These are phyloP conservation scores for Cardamine occulta DNA, from an alignment of 345 rosid genomes.

Conservation along the genomic window DNA sequence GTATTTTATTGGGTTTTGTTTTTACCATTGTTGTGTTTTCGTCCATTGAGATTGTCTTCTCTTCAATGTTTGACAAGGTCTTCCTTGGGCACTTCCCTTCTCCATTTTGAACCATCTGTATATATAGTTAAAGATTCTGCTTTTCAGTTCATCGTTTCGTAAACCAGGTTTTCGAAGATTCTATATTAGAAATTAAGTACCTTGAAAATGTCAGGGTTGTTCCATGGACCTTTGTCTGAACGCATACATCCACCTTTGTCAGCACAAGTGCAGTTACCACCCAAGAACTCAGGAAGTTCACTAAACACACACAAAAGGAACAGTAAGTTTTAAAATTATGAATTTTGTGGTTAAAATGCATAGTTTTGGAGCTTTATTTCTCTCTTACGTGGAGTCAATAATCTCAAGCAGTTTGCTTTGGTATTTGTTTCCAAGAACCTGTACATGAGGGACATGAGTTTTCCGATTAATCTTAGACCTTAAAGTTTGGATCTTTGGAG, in stretches of 20 bases:
- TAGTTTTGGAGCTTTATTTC: background rate
- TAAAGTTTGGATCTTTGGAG: slow-evolving; percentile 18
- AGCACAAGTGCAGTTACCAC: slow-evolving; percentile 84
- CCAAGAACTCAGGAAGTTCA: slow-evolving; percentile 88
- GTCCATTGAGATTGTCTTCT: slow-evolving; percentile 59
- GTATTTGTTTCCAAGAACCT: slow-evolving; percentile 92
- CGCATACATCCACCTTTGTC: slow-evolving; percentile 93
- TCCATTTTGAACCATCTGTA: slow-evolving; percentile 80
- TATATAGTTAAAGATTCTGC: slow-evolving; percentile 2
- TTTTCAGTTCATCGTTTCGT: background rate
- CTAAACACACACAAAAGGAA: slow-evolving; percentile 40
- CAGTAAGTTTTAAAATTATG: background rate
- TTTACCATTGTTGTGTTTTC: slow-evolving; percentile 47
- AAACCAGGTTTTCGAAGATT: background rate
- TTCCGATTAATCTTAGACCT: background rate
- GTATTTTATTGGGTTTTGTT: background rate
- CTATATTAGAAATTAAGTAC: slow-evolving; percentile 40
- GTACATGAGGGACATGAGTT: slow-evolving; percentile 20
- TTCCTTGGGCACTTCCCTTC: slow-evolving; percentile 61
- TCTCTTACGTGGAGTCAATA: slow-evolving; percentile 66
- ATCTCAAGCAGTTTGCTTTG: slow-evolving; percentile 93
- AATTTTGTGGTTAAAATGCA: slow-evolving; percentile 5
- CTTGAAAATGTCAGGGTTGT: slow-evolving; percentile 70
- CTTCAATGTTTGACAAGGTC: slow-evolving; percentile 54
- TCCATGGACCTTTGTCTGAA: slow-evolving; percentile 98